Evolutionary conservation across 352 stramenopile genomes (phyloP), one percentile per base, ranked within the genome.

Genomic region (Thalassiosira mediterranea): DNA sequence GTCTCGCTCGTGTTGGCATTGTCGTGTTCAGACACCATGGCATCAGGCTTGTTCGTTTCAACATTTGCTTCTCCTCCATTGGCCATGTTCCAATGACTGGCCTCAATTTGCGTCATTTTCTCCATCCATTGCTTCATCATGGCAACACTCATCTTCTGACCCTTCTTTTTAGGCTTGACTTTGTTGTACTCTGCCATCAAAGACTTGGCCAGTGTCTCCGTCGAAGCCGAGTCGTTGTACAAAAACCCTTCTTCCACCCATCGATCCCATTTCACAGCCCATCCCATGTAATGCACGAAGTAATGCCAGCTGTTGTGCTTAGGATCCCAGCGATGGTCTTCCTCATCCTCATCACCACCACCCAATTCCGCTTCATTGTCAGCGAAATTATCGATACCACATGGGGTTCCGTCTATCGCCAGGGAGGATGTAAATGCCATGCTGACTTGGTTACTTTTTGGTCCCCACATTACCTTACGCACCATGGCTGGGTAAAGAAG

Each of bases 211-310:
- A 86, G 58, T 46, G 29, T 11, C 31, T 62, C 47, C 0, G 72
- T 72, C 28, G 69, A 68, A 34, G 63, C 31, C 17, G 73, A 82
- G 29, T 79, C 63, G 7, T 70, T 68, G 31, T 81, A 79, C 11
- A 92, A 40, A 46, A 76, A 72, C 23, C 48, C 11, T 72, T 87
- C 72, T 10, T 69, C 25, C 8, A 90, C 74, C 86, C 86, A 92
- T 56, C 82, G 76, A 85, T 92, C 86, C 83, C 83, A 92, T 46
- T 88, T 82, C 0, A 81, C 70, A 42, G 84, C 85, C 86, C 86
- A 92, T 44, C 73, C 72, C n/a, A 76, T 56, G 49, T 85, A 92
- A 52, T 92, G 86, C 17, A 92, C 73, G 64, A 88, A 92, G 60
- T 89, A 90, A 59, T 85, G 72, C 68, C 75, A 88, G 23, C 38